Percentiles rank a stretch among this genome's conserved stretches.
These are phyloP conservation scores for Camellia lanceoleosa DNA, from an alignment of 148 eudicot species.

Conservation along the genomic window DNA sequence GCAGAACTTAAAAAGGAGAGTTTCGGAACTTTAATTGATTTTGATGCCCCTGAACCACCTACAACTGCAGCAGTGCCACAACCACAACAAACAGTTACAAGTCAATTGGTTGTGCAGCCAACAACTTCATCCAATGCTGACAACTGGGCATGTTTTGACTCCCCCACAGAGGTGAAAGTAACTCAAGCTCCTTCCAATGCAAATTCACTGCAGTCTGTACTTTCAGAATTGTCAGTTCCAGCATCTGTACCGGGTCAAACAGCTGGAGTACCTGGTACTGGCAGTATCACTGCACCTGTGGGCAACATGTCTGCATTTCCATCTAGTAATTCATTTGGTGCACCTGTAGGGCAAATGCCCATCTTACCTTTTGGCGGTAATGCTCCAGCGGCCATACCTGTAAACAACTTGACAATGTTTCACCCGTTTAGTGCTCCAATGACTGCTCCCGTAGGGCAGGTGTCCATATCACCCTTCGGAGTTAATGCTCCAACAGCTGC, in stretches of 20 bases:
- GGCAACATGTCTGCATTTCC: slow-evolving; percentile 33
- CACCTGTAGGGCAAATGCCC: slow-evolving; percentile 26
- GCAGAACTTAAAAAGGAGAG: slow-evolving; percentile 54
- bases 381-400: slow-evolving; percentile 18
- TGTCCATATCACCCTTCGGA: slow-evolving; percentile 15
- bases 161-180: slow-evolving; percentile 37
- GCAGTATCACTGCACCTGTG: slow-evolving; percentile 24
- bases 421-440: slow-evolving; percentile 32
- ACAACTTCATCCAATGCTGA: slow-evolving; percentile 43
- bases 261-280: slow-evolving; percentile 20
- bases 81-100: slow-evolving; percentile 30
- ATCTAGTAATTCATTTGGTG: slow-evolving; percentile 28
- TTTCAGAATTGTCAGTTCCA: slow-evolving; percentile 59
- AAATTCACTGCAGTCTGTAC: slow-evolving; percentile 52
- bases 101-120: slow-evolving; percentile 35
- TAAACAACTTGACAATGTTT: slow-evolving; percentile 15
- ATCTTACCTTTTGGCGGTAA: slow-evolving; percentile 22
- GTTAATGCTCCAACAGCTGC: slow-evolving; percentile 22
- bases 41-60: slow-evolving; percentile 71
- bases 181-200: slow-evolving; percentile 47
- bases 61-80: slow-evolving; percentile 39
- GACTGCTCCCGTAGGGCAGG: slow-evolving; percentile 20
- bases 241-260: slow-evolving; percentile 34
- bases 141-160: slow-evolving; percentile 92
- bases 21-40: slow-evolving; percentile 67